Percentiles rank a stretch among this genome's conserved stretches.
These are phyloP conservation scores for Apiotrichum veenhuisii DNA, from an alignment of 1,284 basidiomycete species.

Conservation along the genomic window DNA sequence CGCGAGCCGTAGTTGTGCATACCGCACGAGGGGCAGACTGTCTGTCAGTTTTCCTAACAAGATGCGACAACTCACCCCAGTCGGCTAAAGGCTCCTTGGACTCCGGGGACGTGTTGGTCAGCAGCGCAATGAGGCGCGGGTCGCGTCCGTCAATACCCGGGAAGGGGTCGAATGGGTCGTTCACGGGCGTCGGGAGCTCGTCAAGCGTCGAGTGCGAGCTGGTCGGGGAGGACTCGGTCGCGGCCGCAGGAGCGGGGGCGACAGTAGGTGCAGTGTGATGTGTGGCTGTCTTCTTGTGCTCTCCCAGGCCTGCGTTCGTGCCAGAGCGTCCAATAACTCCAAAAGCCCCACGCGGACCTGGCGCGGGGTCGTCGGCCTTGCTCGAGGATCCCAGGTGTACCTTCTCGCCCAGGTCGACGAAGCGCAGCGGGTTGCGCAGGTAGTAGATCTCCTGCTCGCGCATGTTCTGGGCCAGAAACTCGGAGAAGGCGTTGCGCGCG, in stretches of 20 bases:
- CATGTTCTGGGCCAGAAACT: not conserved
- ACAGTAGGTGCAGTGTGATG: not conserved
- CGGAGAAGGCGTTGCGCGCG: not conserved
- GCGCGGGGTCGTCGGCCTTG: not conserved
- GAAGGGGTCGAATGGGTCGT: not conserved
- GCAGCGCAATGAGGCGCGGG: not conserved
- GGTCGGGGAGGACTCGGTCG: not conserved
- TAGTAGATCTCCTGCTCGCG: not conserved
- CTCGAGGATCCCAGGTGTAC: not conserved
- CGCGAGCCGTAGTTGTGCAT: slow-evolving; percentile 4
- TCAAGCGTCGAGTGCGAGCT: not conserved
- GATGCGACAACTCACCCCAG: slow-evolving; percentile 3
- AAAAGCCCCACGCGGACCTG: no score
- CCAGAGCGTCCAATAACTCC: no score
- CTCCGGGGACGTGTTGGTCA: not conserved
- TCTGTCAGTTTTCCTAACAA: not conserved
- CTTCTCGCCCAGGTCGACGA: not conserved
- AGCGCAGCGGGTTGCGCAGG: slow-evolving; percentile 4
- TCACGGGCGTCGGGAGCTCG: not conserved
- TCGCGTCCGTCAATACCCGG: not conserved
- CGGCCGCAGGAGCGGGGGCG: not conserved
- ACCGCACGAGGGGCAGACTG: slow-evolving; percentile 10
- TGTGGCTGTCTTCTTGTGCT: no score
- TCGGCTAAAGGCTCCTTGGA: not conserved
- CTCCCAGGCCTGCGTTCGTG: no score